phyloP scores from a whole-genome alignment of 192 early-diverging fungal species.

The Allomyces macrogynus region DNA sequence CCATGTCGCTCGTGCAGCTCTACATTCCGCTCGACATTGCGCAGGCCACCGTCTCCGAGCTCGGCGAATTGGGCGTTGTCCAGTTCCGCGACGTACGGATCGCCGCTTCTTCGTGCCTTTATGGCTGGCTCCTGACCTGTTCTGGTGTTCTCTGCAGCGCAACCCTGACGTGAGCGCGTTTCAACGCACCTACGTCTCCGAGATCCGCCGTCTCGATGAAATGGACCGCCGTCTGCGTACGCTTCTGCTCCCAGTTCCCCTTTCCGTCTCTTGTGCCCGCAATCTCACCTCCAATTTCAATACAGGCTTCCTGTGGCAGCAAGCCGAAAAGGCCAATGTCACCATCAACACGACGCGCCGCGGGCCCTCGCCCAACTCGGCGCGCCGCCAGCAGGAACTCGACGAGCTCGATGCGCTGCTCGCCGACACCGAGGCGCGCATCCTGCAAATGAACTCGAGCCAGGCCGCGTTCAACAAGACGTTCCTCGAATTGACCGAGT shows the following conservation, averaged over 20 bases:
- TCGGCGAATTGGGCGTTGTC: slow-evolving; percentile 84
- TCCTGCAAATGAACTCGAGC: slow-evolving; percentile 67
- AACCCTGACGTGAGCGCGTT: slow-evolving; percentile 90
- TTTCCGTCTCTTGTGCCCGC: not conserved
- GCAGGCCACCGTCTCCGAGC: slow-evolving; percentile 72
- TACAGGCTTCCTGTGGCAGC: slow-evolving; percentile 55
- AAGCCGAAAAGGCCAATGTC: slow-evolving; percentile 63
- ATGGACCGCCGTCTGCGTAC: slow-evolving; percentile 87
- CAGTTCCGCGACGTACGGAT: slow-evolving; percentile 79
- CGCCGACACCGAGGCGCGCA: slow-evolving; percentile 55
- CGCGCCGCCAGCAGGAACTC: slow-evolving; percentile 69
- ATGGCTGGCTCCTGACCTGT: slow-evolving; percentile 2
- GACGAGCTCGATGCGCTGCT: slow-evolving; percentile 77
- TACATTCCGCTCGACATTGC: slow-evolving; percentile 91
- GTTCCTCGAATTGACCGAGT: slow-evolving; percentile 74
- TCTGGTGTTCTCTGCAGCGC: slow-evolving; percentile 25
- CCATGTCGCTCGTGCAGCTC: slow-evolving; percentile 85
- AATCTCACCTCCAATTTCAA: no score
- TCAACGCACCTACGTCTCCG: slow-evolving; percentile 83
- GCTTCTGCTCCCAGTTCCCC: slow-evolving; percentile 4
- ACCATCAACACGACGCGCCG: slow-evolving; percentile 11
- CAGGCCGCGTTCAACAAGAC: slow-evolving; percentile 73
- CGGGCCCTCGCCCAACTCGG: slow-evolving; percentile 7
- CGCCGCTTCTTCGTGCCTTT: not conserved
- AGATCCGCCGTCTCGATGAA: slow-evolving; percentile 90